Evolutionary conservation across 2,329 filamentous ascomycete species (phyloP).

Genomic region (Xylaria sp.): DNA sequence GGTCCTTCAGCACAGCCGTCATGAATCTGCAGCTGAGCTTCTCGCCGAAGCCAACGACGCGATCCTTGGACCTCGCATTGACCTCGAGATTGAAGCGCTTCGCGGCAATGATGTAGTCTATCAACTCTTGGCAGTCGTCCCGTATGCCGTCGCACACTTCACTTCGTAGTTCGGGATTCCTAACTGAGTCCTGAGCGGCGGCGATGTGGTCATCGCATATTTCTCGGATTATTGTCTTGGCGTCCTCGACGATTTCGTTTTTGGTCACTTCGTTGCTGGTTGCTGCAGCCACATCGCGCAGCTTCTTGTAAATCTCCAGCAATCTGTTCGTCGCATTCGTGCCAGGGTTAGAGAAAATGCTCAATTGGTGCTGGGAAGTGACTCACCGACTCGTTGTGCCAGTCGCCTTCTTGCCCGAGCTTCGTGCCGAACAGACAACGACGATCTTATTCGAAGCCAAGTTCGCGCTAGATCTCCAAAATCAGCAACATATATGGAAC

Average conservation of each 20-base stretch:
- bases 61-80: slow-evolving; percentile 81
- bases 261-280: slow-evolving; percentile 64
- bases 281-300: slow-evolving; percentile 64
- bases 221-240: slow-evolving; percentile 78
- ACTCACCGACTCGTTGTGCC: slow-evolving; percentile 94
- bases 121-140: slow-evolving; percentile 81
- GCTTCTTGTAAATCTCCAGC: slow-evolving; percentile 68
- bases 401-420: slow-evolving; percentile 91
- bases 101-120: slow-evolving; percentile 75
- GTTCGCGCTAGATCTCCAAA: slow-evolving; percentile 58
- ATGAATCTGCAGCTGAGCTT: slow-evolving; percentile 95
- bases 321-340: slow-evolving; percentile 56
- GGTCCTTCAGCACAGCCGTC: slow-evolving; percentile 82
- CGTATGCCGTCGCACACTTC: slow-evolving; percentile 74
- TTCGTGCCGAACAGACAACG: slow-evolving; percentile 94
- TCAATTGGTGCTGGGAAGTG: slow-evolving; percentile 29
- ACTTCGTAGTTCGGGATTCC: slow-evolving; percentile 64
- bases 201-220: slow-evolving; percentile 84
- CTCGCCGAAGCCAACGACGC: slow-evolving; percentile 94
- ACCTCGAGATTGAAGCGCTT: slow-evolving; percentile 78
- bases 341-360: slow-evolving; percentile 31
- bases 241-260: slow-evolving; percentile 67
- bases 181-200: slow-evolving; percentile 73
- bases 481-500: slow-evolving; percentile 33
- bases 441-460: slow-evolving; percentile 79